Evolutionary conservation across 768 basidiomycete species (phyloP), one percentile per base, ranked within the genome.

Genomic region (Russula sp.): DNA sequence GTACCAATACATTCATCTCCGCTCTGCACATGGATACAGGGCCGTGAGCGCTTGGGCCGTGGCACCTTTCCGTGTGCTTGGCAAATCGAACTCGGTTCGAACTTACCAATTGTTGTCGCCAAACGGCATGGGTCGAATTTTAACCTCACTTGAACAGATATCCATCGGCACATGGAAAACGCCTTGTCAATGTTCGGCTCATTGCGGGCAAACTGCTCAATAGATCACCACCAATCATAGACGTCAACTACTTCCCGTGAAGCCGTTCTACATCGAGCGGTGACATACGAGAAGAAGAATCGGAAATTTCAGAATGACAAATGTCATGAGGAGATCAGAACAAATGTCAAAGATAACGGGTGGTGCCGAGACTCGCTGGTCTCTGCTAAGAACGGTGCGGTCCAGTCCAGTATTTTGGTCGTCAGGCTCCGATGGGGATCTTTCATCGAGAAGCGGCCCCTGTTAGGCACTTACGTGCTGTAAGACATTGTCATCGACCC

Each of bases 61-160:
- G 30, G 9, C 26, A 8, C n/a, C 18, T 26, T 5, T 50, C 26
- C 14, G 49, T 38, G 44, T 30, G 18, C 36, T 55, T 36, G 36
- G 26, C 26, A 22, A 36, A 32, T 56, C 55, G 64, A 65, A 65
- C 59, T 11, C n/a, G 9, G 64, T 65, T 65, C 64, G 64, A 65
- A 56, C 59, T 30, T 36, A n/a, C 3, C 48, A 26, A 46, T 10
- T 36, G 26, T 22, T 14, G 46, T 59, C 59, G 59, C 59, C 40
- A 8, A 14, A 61, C 26, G 8, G 50, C 46, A 50, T 65, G 40
- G 59, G 42, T 61, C 50, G 18, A 61, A 57, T 61, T 61, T 52
- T 40, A 65, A 51, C 48, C 28, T 20, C 26, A n/a, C 38, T 44
- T 42, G 50, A 58, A 52, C 42, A 58, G 57, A 58, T 40, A 53